These are phyloP conservation scores for Fusarium sp. DNA, from an alignment of 2,329 filamentous ascomycete species.

Conservation along the genomic window DNA sequence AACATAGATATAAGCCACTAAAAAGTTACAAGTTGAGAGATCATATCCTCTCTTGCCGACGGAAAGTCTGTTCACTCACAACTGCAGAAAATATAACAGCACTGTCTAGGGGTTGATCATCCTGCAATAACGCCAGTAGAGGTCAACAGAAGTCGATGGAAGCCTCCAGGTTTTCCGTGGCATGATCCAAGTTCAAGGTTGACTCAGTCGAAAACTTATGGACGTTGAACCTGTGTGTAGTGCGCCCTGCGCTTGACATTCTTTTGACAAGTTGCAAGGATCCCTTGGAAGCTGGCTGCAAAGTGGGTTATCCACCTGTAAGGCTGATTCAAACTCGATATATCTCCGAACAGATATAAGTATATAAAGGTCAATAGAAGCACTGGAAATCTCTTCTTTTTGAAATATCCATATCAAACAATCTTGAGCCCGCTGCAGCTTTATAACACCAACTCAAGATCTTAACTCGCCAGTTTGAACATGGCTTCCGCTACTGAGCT, in stretches of 20 bases:
- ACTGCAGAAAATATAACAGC: too few relatives aligned
- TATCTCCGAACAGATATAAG: conserved; percentile 1
- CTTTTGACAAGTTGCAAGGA: conserved; percentile 1
- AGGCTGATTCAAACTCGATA: conserved; percentile 25
- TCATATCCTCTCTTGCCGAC: too few relatives aligned
- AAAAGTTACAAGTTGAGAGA: too few relatives aligned
- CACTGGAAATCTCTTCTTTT: neutral
- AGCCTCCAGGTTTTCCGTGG: too few relatives aligned
- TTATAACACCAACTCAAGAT: neutral
- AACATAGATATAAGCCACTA: too few relatives aligned
- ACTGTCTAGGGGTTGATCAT: too few relatives aligned
- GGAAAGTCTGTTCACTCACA: too few relatives aligned
- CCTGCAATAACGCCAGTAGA: too few relatives aligned
- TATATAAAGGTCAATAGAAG: conserved; percentile 15
- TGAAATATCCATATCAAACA: neutral
- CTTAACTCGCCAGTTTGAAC: neutral
- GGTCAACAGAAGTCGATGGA: too few relatives aligned
- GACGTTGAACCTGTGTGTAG: neutral
- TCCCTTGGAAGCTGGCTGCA: neutral
- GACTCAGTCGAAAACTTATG: conserved; percentile 24
- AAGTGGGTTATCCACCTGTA: conserved; percentile 33
- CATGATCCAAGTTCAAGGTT: conserved; percentile 4
- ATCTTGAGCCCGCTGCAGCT: neutral
- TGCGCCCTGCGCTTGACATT: conserved; percentile 44
- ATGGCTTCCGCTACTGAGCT: conserved; percentile 55